Conservation (phyloP, 1,139 yeast genomes). For the Geotrichum fermentans region DNA sequence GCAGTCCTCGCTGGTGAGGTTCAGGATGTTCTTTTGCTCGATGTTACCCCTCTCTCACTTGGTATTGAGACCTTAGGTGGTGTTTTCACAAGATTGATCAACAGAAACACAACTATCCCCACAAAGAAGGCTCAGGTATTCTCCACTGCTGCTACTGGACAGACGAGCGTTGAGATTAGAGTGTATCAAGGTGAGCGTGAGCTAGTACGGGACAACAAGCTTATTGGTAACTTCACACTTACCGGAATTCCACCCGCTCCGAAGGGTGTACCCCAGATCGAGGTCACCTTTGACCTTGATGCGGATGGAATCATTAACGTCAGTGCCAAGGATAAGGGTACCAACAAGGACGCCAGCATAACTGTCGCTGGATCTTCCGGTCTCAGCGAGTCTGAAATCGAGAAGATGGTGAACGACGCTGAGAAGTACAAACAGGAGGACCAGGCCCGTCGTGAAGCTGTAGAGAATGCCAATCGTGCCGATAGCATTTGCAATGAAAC, state of each 20-base stretch:
- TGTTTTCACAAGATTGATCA: constrained; percentile 93
- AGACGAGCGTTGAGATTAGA: constrained; percentile 96
- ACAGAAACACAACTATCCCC: constrained; percentile 97
- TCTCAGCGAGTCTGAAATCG: constrained; percentile 91
- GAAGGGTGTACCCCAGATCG: no score
- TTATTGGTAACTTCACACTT: constrained; percentile 95
- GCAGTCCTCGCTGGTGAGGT: constrained; percentile 98
- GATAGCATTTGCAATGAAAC: constrained; percentile 96
- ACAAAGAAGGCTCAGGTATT: constrained; percentile 95
- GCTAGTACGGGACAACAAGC: constrained; percentile 95
- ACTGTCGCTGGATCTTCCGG: constrained; percentile 99
- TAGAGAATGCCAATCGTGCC: constrained; percentile 94
- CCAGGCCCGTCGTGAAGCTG: constrained; percentile 89
- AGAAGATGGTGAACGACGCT: constrained; percentile 97
- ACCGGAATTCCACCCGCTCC: constrained; percentile 97
- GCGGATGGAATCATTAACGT: constrained; percentile 99
- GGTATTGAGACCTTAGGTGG: constrained; percentile 99
- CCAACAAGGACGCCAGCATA: constrained; percentile 96
- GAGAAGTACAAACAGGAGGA: constrained; percentile 97
- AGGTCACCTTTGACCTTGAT: constrained; percentile 95
- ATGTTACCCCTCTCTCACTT: constrained; percentile 93
- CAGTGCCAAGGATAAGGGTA: constrained; percentile 96
- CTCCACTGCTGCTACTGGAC: constrained; percentile 99
- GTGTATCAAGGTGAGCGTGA: constrained; percentile 99
- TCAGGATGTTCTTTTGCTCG: constrained; percentile 87